Percentiles rank a stretch among this genome's conserved stretches.
These are phyloP conservation scores for Fraxinus sp. DNA, from an alignment of 305 asterid genomes.

Conservation along the genomic window DNA sequence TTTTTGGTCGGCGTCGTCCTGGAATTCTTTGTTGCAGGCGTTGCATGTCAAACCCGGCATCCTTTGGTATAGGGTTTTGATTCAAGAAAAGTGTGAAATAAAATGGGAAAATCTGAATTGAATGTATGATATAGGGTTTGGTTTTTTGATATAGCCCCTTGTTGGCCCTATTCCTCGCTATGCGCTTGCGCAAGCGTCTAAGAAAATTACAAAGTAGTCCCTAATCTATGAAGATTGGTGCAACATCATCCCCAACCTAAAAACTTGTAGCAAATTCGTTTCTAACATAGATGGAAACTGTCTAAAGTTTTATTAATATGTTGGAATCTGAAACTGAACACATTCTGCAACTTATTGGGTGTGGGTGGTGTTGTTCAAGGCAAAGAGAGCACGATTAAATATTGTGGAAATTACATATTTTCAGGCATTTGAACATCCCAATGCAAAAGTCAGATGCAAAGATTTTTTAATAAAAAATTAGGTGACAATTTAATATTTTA, in stretches of 20 bases:
- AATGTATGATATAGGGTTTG: not conserved
- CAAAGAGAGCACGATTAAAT: not conserved
- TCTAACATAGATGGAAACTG: not conserved
- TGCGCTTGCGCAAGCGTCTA: not conserved
- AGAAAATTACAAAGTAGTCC: not conserved
- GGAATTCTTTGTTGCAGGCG: slow-evolving; percentile 80
- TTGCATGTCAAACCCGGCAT: slow-evolving; percentile 77
- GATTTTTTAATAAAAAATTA: too few relatives aligned
- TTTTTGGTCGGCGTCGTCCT: slow-evolving; percentile 73
- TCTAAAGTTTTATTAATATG: not conserved
- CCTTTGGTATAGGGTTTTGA: not conserved
- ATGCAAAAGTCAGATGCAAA: too few relatives aligned
- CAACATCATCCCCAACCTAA: not conserved
- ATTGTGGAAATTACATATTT: too few relatives aligned
- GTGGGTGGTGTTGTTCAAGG: not conserved
- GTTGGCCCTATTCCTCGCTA: too few relatives aligned
- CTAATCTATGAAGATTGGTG: not conserved
- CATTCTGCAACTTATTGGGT: not conserved
- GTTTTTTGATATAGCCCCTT: not conserved
- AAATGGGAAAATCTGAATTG: not conserved
- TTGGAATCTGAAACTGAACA: not conserved
- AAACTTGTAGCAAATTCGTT: not conserved
- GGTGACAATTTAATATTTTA: too few relatives aligned
- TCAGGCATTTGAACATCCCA: too few relatives aligned
- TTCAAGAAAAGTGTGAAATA: not conserved